Conservation (phyloP, 164 flowering plant species). For the Buxus sempervirens region DNA sequence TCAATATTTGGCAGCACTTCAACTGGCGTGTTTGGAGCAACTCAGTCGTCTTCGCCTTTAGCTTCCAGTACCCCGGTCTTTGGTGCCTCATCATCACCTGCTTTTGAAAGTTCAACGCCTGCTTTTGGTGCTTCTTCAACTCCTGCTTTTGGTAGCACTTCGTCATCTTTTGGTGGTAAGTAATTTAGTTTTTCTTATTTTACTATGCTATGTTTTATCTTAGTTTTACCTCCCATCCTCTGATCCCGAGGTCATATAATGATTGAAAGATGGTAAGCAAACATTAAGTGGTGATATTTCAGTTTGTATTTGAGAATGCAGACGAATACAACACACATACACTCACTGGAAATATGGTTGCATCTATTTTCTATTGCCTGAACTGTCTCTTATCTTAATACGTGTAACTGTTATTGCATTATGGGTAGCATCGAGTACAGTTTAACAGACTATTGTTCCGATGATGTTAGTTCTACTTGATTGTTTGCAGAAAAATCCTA, state of each 20-base stretch:
- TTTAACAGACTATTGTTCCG: no score
- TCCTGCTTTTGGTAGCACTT: constrained; percentile 69
- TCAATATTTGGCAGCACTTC: constrained; percentile 90
- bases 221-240: not conserved
- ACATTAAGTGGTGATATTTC: not conserved
- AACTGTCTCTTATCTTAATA: no score
- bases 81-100: constrained; percentile 78
- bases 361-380: no score
- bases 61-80: constrained; percentile 63
- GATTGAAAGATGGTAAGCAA: no score
- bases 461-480: no score
- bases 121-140: constrained; percentile 70
- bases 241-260: no score
- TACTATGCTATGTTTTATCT: not conserved
- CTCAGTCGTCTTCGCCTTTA: constrained; percentile 67
- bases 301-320: no score
- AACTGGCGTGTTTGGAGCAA: constrained; percentile 87
- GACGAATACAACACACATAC: no score
- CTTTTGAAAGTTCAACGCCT: constrained; percentile 69
- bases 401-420: no score
- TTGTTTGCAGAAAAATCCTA: no score
- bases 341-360: no score
- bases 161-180: constrained; percentile 70
- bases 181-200: not conserved
- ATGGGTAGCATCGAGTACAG: no score